These are phyloP conservation scores for Hansenula anomala DNA, from an alignment of 1,139 yeast species.

Conservation along the genomic window DNA sequence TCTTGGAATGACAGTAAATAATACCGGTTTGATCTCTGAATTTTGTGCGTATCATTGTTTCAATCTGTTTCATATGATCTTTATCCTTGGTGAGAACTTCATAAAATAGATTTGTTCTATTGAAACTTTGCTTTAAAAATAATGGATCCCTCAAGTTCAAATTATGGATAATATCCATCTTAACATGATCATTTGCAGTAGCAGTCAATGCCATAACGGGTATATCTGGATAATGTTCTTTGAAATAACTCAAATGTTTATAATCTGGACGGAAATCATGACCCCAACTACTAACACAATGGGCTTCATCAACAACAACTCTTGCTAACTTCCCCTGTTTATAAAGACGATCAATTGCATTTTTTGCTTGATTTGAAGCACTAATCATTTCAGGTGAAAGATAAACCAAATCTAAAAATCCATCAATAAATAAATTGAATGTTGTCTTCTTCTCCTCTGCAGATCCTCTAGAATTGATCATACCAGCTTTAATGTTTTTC, in stretches of 20 bases:
- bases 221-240: conserved; percentile 65
- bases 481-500: conserved; percentile 72
- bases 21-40: conserved; percentile 73
- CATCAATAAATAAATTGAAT: conserved; percentile 57
- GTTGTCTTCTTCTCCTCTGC: conserved; percentile 62
- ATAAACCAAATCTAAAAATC: conserved; percentile 72
- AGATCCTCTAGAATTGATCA: conserved; percentile 77
- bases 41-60: conserved; percentile 45
- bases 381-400: conserved; percentile 95
- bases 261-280: conserved; percentile 98
- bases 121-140: conserved; percentile 67
- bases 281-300: conserved; percentile 99
- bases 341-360: conserved; percentile 56
- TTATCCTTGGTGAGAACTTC: conserved; percentile 65
- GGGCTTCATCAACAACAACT: conserved; percentile 96
- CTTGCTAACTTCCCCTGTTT: conserved; percentile 61
- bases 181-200: conserved; percentile 90
- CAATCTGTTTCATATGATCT: conserved; percentile 56
- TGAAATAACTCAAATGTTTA: conserved; percentile 72
- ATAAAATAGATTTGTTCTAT: conserved; percentile 80
- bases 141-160: conserved; percentile 45
- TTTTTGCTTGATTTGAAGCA: conserved; percentile 65
- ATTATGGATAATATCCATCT: conserved; percentile 79
- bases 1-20: conserved; percentile 88
- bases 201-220: conserved; percentile 98